Evolutionary conservation across 352 stramenopile genomes (phyloP).

Genomic region (Pythium chondricola): DNA sequence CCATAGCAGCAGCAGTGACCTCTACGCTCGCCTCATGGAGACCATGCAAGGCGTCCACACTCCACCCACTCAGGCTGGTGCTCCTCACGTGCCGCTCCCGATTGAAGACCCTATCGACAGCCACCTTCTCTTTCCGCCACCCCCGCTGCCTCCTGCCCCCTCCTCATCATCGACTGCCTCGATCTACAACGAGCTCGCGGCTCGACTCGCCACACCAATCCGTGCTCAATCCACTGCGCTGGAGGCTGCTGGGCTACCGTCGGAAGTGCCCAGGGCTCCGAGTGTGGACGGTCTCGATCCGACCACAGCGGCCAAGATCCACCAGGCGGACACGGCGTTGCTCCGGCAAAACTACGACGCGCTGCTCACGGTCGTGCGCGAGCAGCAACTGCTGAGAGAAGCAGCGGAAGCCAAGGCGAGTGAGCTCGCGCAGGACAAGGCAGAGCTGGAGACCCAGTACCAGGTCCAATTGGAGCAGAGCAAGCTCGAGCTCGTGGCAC

Average conservation of each 20-base stretch:
- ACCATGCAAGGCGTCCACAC: constrained; percentile 9
- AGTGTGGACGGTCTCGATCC: constrained; percentile 53
- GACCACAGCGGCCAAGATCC: constrained; percentile 38
- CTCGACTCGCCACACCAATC: constrained; percentile 2
- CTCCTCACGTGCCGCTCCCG: constrained; percentile 2
- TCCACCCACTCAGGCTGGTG: not conserved
- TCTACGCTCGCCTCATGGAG: constrained; percentile 21
- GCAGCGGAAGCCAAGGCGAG: constrained; percentile 32
- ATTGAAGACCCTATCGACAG: constrained; percentile 17
- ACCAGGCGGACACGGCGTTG: constrained; percentile 51
- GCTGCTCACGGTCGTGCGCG: constrained; percentile 64
- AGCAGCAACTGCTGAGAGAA: constrained; percentile 62
- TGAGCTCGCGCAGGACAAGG: constrained; percentile 41
- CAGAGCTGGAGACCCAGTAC: constrained; percentile 45
- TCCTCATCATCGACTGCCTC: constrained; percentile 3
- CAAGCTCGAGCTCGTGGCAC: constrained; percentile 51
- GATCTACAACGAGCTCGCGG: not conserved
- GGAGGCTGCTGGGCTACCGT: constrained; percentile 20
- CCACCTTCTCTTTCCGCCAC: no score
- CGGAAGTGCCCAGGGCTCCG: constrained; percentile 26
- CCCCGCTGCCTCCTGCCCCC: no score
- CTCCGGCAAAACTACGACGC: constrained; percentile 77
- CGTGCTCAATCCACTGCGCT: no score
- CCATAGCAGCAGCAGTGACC: constrained; percentile 9
- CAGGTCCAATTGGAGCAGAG: constrained; percentile 76